phyloP scores from a whole-genome alignment of 1,284 basidiomycete species.

The Calocybe gambosa region DNA sequence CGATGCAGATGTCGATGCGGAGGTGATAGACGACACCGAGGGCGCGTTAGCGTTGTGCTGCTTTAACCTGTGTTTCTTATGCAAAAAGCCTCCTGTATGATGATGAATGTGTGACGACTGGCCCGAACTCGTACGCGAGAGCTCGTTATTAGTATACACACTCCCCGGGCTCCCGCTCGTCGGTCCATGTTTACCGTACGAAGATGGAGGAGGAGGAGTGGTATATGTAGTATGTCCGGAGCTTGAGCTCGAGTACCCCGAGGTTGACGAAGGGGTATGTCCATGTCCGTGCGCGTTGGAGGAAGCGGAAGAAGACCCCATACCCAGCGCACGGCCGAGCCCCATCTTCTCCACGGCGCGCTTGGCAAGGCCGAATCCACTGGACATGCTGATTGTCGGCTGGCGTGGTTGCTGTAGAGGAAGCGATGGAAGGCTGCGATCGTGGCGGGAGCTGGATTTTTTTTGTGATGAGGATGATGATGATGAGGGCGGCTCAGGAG shows the following conservation, averaged over 20 bases:
- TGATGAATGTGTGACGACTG: conserved; percentile 10
- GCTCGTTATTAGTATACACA: conserved; percentile 13
- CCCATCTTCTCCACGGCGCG: conserved; percentile 72
- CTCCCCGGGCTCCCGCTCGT: background rate
- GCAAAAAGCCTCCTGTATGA: conserved; percentile 13
- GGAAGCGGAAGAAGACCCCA: conserved; percentile 27
- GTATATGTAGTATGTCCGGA: conserved; percentile 8
- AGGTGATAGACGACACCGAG: conserved; percentile 51
- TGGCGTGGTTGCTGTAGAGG: conserved; percentile 38
- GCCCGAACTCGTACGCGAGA: conserved; percentile 20
- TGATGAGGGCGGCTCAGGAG: conserved; percentile 19
- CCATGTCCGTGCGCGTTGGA: conserved; percentile 7
- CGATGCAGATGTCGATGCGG: conserved; percentile 40
- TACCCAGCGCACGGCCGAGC: conserved; percentile 54
- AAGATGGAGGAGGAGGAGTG: conserved; percentile 13
- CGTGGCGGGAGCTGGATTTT: conserved; percentile 12
- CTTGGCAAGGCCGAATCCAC: conserved; percentile 62
- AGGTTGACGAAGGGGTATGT: conserved; percentile 25
- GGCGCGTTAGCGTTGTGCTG: conserved; percentile 54
- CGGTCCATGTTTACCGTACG: conserved; percentile 10
- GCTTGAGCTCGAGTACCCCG: conserved; percentile 18
- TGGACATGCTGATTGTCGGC: conserved; percentile 65
- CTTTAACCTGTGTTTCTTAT: conserved; percentile 31
- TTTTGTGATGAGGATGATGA: conserved; percentile 8
- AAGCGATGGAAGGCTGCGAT: conserved; percentile 21